Conservation (phyloP, 2,329 filamentous ascomycete genomes). For the Claviceps digitariae region DNA sequence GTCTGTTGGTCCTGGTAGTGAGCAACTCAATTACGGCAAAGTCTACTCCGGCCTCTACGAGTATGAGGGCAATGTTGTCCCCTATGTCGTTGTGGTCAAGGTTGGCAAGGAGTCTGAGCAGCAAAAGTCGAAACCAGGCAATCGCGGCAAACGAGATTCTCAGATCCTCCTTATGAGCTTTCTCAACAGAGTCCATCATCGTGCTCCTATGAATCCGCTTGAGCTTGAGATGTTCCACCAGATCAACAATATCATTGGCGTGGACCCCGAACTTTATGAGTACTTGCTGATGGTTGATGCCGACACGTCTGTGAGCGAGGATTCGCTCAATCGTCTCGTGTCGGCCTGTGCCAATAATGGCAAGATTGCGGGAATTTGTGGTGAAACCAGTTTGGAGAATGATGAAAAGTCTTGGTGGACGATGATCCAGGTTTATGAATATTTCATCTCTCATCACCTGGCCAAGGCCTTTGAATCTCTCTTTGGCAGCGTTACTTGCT, state of each 20-base stretch:
- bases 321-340: slow-evolving; percentile 84
- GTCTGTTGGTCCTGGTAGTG: slow-evolving; percentile 74
- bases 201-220: slow-evolving; percentile 84
- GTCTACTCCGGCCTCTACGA: slow-evolving; percentile 98
- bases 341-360: slow-evolving; percentile 86
- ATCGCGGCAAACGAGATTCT: slow-evolving; percentile 96
- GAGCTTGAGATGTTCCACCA: slow-evolving; percentile 98
- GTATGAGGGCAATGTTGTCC: slow-evolving; percentile 93
- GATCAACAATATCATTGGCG: slow-evolving; percentile 97
- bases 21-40: slow-evolving; percentile 96
- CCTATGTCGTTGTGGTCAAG: slow-evolving; percentile 92
- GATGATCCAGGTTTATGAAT: slow-evolving; percentile 99
- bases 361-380: slow-evolving; percentile 94
- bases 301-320: slow-evolving; percentile 85
- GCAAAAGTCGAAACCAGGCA: slow-evolving; percentile 80
- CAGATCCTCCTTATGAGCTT: slow-evolving; percentile 95
- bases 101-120: slow-evolving; percentile 95
- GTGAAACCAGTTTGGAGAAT: slow-evolving; percentile 91
- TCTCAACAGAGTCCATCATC: slow-evolving; percentile 93
- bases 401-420: slow-evolving; percentile 96
- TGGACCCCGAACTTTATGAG: slow-evolving; percentile 94
- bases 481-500: slow-evolving; percentile 95
- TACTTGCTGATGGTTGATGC: slow-evolving; percentile 97
- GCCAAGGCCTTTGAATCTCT: slow-evolving; percentile 95
- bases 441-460: slow-evolving; percentile 96